Evolutionary conservation across 768 basidiomycete species (phyloP), one percentile per base, ranked within the genome.

Genomic region (Harrya chromipes): DNA sequence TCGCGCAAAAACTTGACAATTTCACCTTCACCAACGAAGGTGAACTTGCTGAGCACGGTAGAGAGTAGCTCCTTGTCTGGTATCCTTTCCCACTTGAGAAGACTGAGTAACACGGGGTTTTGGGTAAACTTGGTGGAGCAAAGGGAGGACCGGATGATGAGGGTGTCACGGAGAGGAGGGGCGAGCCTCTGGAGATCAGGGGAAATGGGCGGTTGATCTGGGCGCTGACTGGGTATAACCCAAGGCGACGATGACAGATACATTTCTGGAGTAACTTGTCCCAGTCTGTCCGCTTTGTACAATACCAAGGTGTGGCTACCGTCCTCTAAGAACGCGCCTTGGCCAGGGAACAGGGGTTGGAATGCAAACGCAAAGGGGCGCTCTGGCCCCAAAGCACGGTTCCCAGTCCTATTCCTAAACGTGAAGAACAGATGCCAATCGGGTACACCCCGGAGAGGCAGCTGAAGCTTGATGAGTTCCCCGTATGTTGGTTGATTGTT

Each of bases 371-470:
- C 95, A 58, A 94, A 97, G 1, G 92, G 87, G 24, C 80, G 78
- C 39, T 94, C 93, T 3, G 71, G 62, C 34, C 70, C 75, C 47
- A 66, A 60, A 14, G 68, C 65, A 38, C 79, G 78, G 42, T 81
- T 77, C 12, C 76, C 77, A 38, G 71, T 72, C 33, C 86, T 85
- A 62, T 91, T 85, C 35, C 90, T 82, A 70, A 97, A 94, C 0
- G 91, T 91, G 72, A 98, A 90, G 77, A 95, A 97, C 13, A 98
- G 70, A 63, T 97, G 95, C 82, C 90, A 94, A 36, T 82, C 77
- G 2, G 84, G 83, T 34, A 85, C 76, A 8, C 81, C 79, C 9
- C 83, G 74, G 12, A 75, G 69, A 19, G 90, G 87, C 9, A 98
- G 68, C 53, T 82, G 78, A 14, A 98, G 72, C 67, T 98, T 98